phyloP scores from a whole-genome alignment of 768 basidiomycete genomes.

The Imleria badia region DNA sequence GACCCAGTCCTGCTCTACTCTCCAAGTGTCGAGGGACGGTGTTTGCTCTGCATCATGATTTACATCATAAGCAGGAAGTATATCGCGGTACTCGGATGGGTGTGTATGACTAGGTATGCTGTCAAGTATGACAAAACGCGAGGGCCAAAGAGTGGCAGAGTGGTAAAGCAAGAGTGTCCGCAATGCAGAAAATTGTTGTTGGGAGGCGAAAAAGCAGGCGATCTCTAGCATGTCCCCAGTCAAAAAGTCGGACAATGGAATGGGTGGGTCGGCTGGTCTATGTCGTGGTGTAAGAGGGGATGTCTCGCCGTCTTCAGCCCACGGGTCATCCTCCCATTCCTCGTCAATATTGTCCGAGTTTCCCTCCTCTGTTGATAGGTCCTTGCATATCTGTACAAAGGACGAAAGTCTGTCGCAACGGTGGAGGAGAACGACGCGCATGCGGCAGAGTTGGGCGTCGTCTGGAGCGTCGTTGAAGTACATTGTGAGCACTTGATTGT shows the following conservation, averaged over 20 bases:
- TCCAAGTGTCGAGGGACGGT: slow-evolving; percentile 42
- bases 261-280: slow-evolving; percentile 35
- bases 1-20: slow-evolving; percentile 56
- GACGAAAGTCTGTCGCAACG: slow-evolving; percentile 71
- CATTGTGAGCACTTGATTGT: slow-evolving; percentile 35
- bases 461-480: slow-evolving; percentile 58
- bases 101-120: slow-evolving; percentile 71
- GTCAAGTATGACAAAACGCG: slow-evolving; percentile 67
- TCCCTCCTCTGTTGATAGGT: slow-evolving; percentile 29
- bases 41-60: slow-evolving; percentile 44
- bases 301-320: slow-evolving; percentile 53
- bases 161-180: slow-evolving; percentile 59
- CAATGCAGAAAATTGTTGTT: slow-evolving; percentile 57
- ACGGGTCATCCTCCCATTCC: slow-evolving; percentile 60
- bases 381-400: slow-evolving; percentile 60
- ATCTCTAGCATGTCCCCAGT: slow-evolving; percentile 51
- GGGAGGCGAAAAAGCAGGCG: slow-evolving; percentile 66
- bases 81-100: slow-evolving; percentile 56
- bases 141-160: slow-evolving; percentile 57
- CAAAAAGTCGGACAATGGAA: slow-evolving; percentile 68
- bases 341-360: slow-evolving; percentile 37
- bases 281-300: slow-evolving; percentile 19
- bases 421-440: slow-evolving; percentile 68
- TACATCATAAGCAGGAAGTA: slow-evolving; percentile 65
- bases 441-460: slow-evolving; percentile 62